A percentile compares a stretch with the other conserved stretches of the same genome.
Evolutionary conservation across 257 asterid species (phyloP).

Genomic region (Solanum bulbocastanum): DNA sequence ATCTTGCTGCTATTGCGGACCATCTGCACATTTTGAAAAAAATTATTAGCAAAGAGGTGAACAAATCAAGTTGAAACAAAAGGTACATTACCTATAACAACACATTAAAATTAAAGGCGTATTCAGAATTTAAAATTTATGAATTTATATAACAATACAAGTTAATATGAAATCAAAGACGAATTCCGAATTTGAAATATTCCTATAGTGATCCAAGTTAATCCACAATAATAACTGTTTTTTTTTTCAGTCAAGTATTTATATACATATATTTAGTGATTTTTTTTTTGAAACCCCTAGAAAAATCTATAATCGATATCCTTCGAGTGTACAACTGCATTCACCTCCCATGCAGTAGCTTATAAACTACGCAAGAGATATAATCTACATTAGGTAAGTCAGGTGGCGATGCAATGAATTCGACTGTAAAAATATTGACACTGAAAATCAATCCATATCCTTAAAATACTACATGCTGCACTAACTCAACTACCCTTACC

Average conservation of each 20-base stretch:
- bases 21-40: background rate
- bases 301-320: no score
- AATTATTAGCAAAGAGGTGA: background rate
- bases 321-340: no score
- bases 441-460: background rate
- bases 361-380: background rate
- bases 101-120: no score
- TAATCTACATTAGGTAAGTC: background rate
- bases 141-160: background rate
- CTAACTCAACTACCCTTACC: background rate
- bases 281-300: background rate
- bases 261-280: background rate
- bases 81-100: background rate
- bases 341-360: background rate
- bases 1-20: slow-evolving; percentile 3
- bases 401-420: background rate
- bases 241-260: background rate
- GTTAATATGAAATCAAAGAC: no score
- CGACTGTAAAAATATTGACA: background rate
- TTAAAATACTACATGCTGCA: background rate
- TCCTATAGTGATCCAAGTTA: background rate
- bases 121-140: background rate
- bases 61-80: background rate
- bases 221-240: background rate
- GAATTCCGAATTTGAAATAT: no score